Conservation (phyloP, 2,329 filamentous ascomycete species). For the Cladosporium cucumerinum region DNA sequence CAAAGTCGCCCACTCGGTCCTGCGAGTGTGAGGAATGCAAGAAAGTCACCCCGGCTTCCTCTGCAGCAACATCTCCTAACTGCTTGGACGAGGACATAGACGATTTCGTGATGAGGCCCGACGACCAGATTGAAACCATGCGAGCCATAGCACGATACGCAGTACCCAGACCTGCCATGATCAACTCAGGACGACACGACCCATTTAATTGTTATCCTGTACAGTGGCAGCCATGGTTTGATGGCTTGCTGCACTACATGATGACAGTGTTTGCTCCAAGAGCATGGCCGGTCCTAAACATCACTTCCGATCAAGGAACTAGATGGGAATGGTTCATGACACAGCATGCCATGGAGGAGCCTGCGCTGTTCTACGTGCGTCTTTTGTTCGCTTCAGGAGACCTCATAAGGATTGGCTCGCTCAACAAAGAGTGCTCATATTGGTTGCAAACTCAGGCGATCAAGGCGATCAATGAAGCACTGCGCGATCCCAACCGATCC, state of each 20-base stretch:
- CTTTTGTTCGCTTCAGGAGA: constrained; percentile 34
- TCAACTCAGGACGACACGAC: constrained; percentile 12
- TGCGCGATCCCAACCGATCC: constrained; percentile 22
- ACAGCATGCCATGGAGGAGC: constrained; percentile 31
- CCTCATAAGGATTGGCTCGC: constrained; percentile 26
- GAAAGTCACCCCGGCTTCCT: not conserved
- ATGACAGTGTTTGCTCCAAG: constrained; percentile 34
- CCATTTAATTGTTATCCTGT: constrained; percentile 35
- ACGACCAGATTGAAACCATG: constrained; percentile 9
- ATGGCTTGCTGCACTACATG: constrained; percentile 34
- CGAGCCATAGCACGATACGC: not conserved
- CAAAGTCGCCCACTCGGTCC: not conserved
- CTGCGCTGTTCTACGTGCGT: constrained; percentile 35
- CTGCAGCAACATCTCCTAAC: not conserved
- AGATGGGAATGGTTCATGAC: constrained; percentile 35
- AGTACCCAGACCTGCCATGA: not conserved
- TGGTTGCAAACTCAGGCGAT: constrained; percentile 33
- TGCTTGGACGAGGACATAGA: not conserved
- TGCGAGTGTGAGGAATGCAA: constrained; percentile 2
- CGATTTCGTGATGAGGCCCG: not conserved
- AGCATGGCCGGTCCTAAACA: constrained; percentile 34
- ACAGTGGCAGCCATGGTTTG: constrained; percentile 31
- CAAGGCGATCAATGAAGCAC: constrained; percentile 29
- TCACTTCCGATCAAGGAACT: constrained; percentile 29
- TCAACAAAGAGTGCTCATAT: constrained; percentile 24